Evolutionary conservation across 768 basidiomycete species (phyloP).

Genomic region (Tremella mesenterica): DNA sequence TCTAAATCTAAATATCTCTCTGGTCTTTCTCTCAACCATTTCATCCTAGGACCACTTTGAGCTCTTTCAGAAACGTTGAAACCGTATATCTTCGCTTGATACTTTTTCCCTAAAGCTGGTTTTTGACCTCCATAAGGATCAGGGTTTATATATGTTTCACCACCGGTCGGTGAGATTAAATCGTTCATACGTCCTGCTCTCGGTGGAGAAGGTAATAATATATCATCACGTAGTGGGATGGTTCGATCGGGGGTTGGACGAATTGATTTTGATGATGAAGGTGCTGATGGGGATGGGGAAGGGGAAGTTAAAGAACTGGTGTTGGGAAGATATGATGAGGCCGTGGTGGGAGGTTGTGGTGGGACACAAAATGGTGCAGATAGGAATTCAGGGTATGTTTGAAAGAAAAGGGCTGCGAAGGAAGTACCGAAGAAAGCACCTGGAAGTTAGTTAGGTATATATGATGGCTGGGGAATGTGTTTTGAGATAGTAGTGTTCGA

Average conservation of each 20-base stretch:
- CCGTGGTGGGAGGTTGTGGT: slow-evolving; percentile 40
- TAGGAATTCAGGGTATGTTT: slow-evolving; percentile 89
- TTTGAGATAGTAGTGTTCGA: no score
- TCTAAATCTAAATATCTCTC: slow-evolving; percentile 71
- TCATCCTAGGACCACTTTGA: slow-evolving; percentile 91
- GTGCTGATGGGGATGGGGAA: slow-evolving; percentile 4
- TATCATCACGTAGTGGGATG: no score
- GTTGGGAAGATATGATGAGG: slow-evolving; percentile 11
- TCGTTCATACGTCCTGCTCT: no score
- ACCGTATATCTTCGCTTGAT: slow-evolving; percentile 87
- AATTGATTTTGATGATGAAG: no score
- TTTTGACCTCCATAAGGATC: slow-evolving; percentile 65
- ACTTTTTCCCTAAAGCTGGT: slow-evolving; percentile 73
- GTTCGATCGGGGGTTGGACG: no score
- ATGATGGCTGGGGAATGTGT: no score
- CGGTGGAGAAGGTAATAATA: no score
- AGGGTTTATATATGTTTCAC: slow-evolving; percentile 66
- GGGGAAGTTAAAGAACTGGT: slow-evolving; percentile 3
- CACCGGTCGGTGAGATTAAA: slow-evolving; percentile 13
- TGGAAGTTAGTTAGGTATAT: slow-evolving; percentile 45
- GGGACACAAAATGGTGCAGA: slow-evolving; percentile 79
- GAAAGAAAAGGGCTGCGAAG: slow-evolving; percentile 96
- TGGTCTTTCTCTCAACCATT: slow-evolving; percentile 85
- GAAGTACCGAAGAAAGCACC: slow-evolving; percentile 99
- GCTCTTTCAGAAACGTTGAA: slow-evolving; percentile 95